phyloP scores from a whole-genome alignment of 495 filamentous ascomycete genomes.

The Daldinia decipiens region DNA sequence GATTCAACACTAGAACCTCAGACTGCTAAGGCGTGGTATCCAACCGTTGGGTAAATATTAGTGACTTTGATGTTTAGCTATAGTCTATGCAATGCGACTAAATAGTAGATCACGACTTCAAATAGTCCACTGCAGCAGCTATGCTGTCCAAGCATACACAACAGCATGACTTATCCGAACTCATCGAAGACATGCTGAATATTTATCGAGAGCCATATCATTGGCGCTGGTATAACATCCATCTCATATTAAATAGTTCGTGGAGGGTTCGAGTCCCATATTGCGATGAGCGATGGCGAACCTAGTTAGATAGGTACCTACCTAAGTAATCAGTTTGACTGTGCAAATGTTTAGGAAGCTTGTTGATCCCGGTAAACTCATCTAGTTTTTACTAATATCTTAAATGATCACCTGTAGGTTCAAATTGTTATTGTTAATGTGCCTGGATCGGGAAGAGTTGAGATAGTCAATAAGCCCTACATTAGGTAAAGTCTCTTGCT shows the following conservation, averaged over 20 bases:
- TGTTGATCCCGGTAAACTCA: background rate
- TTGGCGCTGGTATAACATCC: background rate
- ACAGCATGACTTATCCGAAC: constrained; percentile 12
- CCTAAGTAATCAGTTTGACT: background rate
- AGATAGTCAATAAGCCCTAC: background rate
- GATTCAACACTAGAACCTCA: background rate
- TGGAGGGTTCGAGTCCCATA: background rate
- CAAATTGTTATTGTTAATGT: background rate
- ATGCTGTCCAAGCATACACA: constrained; percentile 27
- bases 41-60: background rate
- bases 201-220: constrained; percentile 7
- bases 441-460: background rate
- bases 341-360: background rate
- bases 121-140: background rate
- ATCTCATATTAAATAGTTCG: constrained; percentile 8
- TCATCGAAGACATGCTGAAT: background rate
- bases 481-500: background rate
- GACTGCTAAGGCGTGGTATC: background rate
- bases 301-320: background rate
- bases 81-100: constrained; percentile 4
- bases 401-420: background rate
- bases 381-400: background rate
- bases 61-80: background rate
- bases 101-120: constrained; percentile 6
- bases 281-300: background rate